phyloP scores from a whole-genome alignment of 2,329 filamentous ascomycete species.

The Biscogniauxia mediterranea region DNA sequence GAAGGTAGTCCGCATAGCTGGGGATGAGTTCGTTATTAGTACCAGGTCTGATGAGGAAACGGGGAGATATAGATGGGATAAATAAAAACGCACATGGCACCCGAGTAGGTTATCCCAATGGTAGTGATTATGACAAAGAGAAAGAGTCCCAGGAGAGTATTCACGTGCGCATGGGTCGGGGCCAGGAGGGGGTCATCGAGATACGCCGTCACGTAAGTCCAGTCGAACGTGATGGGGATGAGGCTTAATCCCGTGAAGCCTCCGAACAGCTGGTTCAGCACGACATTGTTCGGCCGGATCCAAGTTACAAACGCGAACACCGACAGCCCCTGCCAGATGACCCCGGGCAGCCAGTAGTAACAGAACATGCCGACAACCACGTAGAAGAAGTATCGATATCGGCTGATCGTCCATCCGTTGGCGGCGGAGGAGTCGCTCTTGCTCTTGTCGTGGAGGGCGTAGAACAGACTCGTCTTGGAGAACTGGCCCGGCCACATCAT shows the following conservation, averaged over 20 bases:
- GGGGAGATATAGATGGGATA: not conserved
- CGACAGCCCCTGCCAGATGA: slow-evolving; percentile 48
- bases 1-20: slow-evolving; percentile 50
- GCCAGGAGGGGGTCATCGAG: slow-evolving; percentile 35
- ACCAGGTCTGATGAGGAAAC: not conserved
- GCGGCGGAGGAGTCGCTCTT: slow-evolving; percentile 39
- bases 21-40: slow-evolving; percentile 8
- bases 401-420: slow-evolving; percentile 45
- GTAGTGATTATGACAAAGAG: slow-evolving; percentile 42
- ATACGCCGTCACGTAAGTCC: slow-evolving; percentile 38
- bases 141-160: slow-evolving; percentile 41
- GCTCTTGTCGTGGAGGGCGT: slow-evolving; percentile 42
- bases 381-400: slow-evolving; percentile 46
- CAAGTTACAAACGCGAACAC: slow-evolving; percentile 48
- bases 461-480: slow-evolving; percentile 47
- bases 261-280: slow-evolving; percentile 51
- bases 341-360: slow-evolving; percentile 55
- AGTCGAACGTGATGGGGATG: slow-evolving; percentile 46
- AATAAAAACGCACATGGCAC: slow-evolving; percentile 38
- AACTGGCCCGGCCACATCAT: slow-evolving; percentile 52
- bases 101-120: slow-evolving; percentile 46
- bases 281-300: slow-evolving; percentile 45
- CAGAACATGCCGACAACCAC: slow-evolving; percentile 42
- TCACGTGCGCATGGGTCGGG: slow-evolving; percentile 39
- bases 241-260: slow-evolving; percentile 42